These are phyloP conservation scores for Annona cherimola DNA, from an alignment of 164 flowering plant species.

Conservation along the genomic window DNA sequence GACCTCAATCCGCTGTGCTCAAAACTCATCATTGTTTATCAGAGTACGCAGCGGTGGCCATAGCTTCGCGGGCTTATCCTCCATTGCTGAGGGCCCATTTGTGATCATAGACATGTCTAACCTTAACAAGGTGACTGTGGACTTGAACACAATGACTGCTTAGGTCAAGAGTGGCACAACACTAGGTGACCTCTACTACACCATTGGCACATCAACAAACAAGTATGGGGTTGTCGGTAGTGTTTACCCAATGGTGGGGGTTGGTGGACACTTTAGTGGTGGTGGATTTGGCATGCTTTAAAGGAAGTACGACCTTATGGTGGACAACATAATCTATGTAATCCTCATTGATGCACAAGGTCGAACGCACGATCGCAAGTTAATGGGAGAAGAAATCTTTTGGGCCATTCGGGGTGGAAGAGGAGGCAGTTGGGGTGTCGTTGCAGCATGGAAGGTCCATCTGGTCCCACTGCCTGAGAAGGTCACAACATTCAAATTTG, in stretches of 20 bases:
- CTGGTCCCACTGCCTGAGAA: conserved; percentile 12
- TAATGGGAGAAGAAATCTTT: conserved; percentile 22
- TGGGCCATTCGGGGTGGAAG: conserved; percentile 28
- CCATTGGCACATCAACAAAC: conserved; percentile 14
- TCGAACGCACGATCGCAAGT: conserved; percentile 6
- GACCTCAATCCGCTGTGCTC: conserved; percentile 16
- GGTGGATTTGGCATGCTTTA: conserved; percentile 26
- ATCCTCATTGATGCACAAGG: conserved; percentile 15
- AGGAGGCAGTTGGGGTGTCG: conserved; percentile 13
- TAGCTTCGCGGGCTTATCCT: conserved; percentile 22
- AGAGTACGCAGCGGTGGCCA: conserved; percentile 26
- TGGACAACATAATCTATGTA: conserved; percentile 24
- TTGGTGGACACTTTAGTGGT: conserved; percentile 25
- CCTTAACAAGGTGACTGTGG: conserved; percentile 14
- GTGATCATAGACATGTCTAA: conserved; percentile 25
- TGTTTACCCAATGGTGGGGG: conserved; percentile 21
- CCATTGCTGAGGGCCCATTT: conserved; percentile 10
- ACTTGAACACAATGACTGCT: conserved; percentile 18
- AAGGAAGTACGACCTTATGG: conserved; percentile 21
- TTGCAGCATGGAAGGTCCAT: conserved; percentile 21
- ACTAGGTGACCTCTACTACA: conserved; percentile 25
- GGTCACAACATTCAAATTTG: conserved; percentile 9
- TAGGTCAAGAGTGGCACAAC: conserved; percentile 33
- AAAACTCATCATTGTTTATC: conserved; percentile 7
- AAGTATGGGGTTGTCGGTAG: conserved; percentile 21